Conservation (phyloP, 2,329 filamentous ascomycete genomes). For the Aspergillus pseudoglaucus region DNA sequence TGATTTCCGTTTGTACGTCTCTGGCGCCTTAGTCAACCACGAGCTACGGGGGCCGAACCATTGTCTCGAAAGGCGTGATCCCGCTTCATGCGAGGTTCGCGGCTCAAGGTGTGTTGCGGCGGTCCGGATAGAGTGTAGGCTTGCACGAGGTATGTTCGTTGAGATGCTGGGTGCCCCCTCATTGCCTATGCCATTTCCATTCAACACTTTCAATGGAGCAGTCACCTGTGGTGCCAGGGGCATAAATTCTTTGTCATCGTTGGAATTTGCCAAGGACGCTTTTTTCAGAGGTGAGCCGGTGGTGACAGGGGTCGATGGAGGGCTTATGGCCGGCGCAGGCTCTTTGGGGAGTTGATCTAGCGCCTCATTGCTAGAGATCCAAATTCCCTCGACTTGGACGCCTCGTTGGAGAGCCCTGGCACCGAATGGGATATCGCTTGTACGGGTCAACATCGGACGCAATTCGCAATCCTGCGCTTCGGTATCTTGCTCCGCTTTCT, state of each 20-base stretch:
- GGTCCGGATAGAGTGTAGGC: slow-evolving; percentile 2
- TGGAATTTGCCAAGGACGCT: background rate
- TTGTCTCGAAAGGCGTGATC: slow-evolving; percentile 5
- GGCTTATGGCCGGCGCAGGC: slow-evolving; percentile 1
- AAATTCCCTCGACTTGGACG: slow-evolving; percentile 77
- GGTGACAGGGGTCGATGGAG: slow-evolving; percentile 7
- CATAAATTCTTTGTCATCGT: background rate
- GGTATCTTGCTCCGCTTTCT: slow-evolving; percentile 45
- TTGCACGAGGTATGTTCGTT: slow-evolving; percentile 4
- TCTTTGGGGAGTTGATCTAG: slow-evolving; percentile 20
- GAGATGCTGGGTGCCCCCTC: slow-evolving; percentile 2
- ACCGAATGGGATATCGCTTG: slow-evolving; percentile 72
- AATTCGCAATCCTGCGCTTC: slow-evolving; percentile 44
- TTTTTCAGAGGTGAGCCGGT: background rate
- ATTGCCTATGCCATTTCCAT: background rate
- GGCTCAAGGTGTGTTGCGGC: background rate
- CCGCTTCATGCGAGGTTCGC: slow-evolving; percentile 1
- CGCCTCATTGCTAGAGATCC: slow-evolving; percentile 54
- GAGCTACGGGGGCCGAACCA: slow-evolving; percentile 13
- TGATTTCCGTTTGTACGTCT: slow-evolving; percentile 5
- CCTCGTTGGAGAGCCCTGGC: slow-evolving; percentile 78
- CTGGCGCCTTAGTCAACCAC: slow-evolving; percentile 14
- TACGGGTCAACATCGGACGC: slow-evolving; percentile 46
- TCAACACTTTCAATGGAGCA: background rate
- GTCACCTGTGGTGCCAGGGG: background rate